Percentiles rank a stretch among this genome's conserved stretches.
Conservation (phyloP, 2,329 filamentous ascomycete genomes). For the Colletotrichum caudatum region DNA sequence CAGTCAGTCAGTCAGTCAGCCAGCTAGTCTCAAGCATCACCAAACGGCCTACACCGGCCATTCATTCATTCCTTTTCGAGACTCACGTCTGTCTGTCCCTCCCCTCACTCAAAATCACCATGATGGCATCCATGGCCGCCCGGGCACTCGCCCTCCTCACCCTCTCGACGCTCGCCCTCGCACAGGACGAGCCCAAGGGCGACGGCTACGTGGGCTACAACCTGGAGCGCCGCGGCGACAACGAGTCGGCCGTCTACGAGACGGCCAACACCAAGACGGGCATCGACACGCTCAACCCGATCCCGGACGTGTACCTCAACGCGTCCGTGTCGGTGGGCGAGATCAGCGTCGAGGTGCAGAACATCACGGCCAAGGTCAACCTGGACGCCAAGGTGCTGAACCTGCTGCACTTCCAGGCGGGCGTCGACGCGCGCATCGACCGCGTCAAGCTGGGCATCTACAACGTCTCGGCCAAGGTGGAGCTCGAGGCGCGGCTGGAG, state of each 20-base stretch:
- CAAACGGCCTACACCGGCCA: slow-evolving; percentile 28
- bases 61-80: slow-evolving; percentile 17
- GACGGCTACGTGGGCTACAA: slow-evolving; percentile 69
- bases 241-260: slow-evolving; percentile 64
- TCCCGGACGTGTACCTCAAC: slow-evolving; percentile 71
- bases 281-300: slow-evolving; percentile 55
- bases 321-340: slow-evolving; percentile 68
- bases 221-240: slow-evolving; percentile 63
- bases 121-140: slow-evolving; percentile 25
- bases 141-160: slow-evolving; percentile 45
- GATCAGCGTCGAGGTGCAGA: slow-evolving; percentile 69
- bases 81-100: background rate
- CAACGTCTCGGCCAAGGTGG: slow-evolving; percentile 68
- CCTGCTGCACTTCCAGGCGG: slow-evolving; percentile 70
- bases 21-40: slow-evolving; percentile 6
- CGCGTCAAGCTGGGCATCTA: slow-evolving; percentile 67
- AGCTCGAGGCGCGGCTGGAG: slow-evolving; percentile 69
- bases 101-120: background rate
- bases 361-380: slow-evolving; percentile 71
- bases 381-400: slow-evolving; percentile 69
- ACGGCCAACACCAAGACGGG: slow-evolving; percentile 62
- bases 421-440: slow-evolving; percentile 69
- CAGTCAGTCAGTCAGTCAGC: background rate
- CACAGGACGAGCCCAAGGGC: slow-evolving; percentile 43
- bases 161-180: slow-evolving; percentile 50